Evolutionary conservation across 192 early-diverging fungal species (phyloP), one percentile per base, ranked within the genome.

Genomic region (Blastocladiella britannica): DNA sequence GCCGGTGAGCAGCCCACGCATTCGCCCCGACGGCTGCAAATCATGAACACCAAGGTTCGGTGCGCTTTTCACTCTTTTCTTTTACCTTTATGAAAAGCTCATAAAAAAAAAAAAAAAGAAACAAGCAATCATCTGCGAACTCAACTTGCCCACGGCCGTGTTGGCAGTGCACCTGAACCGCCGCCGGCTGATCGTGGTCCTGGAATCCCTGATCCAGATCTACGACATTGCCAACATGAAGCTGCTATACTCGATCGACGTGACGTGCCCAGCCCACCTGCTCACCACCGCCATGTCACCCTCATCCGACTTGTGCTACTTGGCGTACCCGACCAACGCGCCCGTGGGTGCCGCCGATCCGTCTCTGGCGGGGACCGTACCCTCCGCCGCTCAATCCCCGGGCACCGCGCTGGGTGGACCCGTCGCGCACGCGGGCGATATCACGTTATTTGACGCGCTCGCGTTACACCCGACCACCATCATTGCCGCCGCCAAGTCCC

Each of bases 221-320:
- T 94, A 95, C 71, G 92, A 97, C 62, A 94, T 95, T 55, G 81
- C 82, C 68, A 98, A 98, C 69, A 98, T 98, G 92, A 92, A 91
- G 66, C 78, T 94, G 7, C 73, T 94, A 37, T 86, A 93, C 61
- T 91, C 89, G 0, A 91, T 98, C 62, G 90, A 98, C 55, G 96
- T 92, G 15, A 85, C 79, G 56, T 88, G 89, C 0, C 95, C 94
- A 62, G 89, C 87, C 12, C 7, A 63, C 73, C 91, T 90, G 5
- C 81, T 94, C 24, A n/a, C n/a, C n/a, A 88, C 87, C 61, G 82
- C 90, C 7, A 76, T 97, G 55, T 93, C 93, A 20, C 87, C 91
- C 2, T 88, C 85, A 5, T 84, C 82, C 54, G 93, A 94, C 29
- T 91, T 89, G 72, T 94, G 90, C 63, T 94, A 82, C 59, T 77